Base-by-base conservation (phyloP, 805 yeast genomes). In the Ogataea pignaliae region DNA sequence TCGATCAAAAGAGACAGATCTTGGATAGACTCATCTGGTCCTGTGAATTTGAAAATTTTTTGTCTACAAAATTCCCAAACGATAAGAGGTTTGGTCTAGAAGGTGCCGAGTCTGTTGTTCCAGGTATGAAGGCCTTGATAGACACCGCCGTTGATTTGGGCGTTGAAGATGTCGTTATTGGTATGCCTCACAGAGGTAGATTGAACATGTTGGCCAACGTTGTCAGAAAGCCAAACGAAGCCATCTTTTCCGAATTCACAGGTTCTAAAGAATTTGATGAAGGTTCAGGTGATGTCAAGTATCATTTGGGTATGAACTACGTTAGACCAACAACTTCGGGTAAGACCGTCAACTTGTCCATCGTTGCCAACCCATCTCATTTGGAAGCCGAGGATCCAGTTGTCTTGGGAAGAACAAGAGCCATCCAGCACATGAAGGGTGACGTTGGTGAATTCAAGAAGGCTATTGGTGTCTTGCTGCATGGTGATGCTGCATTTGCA, bases 111-210 rank as follows among this genome's bases (percentile, higher is more conserved):
- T 76, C 96, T 39, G 85, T 87, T 59, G 87, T 93, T 40, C 98
- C 98, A 37, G 99, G 98, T 73, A 83, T 93, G 76, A 93, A 93
- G 75, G 85, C 97, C 40, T 68, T 93, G 64, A 89, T 93, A 64
- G 99, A 93, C 70, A 83, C 89, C 54, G 78, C 96, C 37, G 98
- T 90, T 40, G 95, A 86, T 54, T 71, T 74, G 50, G 99, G 99
- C 58, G 84, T 91, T 42, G 97, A 90, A 70, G 98, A 91, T 66
- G 83, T 93, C 50, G 95, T 91, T 60, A 85, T 93, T 59, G 99
- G 99, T 74, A 93, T 93, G 98, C 97, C 99, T 42, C 99, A 93
- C 72, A 87, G 99, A 79, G 99, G 99, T 72, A 84, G 99, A 75
- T 77, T 93, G 61, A 93, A 93, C 70, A 90, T 93, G 84, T 79